Evolutionary conservation across 768 basidiomycete species (phyloP), one percentile per base, ranked within the genome.

Genomic region (Termitomyces sp.): DNA sequence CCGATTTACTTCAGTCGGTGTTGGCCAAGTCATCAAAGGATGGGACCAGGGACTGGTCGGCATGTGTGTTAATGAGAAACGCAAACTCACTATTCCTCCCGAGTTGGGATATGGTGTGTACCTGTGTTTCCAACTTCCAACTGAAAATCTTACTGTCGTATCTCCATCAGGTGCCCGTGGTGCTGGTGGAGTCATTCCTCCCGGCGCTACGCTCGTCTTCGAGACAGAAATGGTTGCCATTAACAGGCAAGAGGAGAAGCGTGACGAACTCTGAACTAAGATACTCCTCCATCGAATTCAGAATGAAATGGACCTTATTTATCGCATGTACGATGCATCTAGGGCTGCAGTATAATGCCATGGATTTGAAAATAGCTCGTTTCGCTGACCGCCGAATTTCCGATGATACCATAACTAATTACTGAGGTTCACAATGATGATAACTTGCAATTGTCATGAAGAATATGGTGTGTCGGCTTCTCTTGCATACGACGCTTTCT

Each of bases 21-120:
- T 78, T 40, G 88, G 88, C 10, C 90, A 92, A 66, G 91, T 94
- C 52, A 94, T 94, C 69, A 79, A 79, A 62, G 91, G 91, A 18
- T 94, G 91, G 91, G 91, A 94, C 63, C 73, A 90, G 42, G 91
- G 91, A 64, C 83, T 94, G 49, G 57, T 81, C 39, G 90, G 88
- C 55, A 94, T 96, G 87, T 96, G 95, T 69, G 68, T 93, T 39
- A 77, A 82, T 59, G 95, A 97, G 77, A 94, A 92, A 78, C 88
- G 95, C 44, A 91, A 79, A 5, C 80, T 98, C 59, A 95, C 88
- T 24, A 96, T 98, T 60, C 95, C 95, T 14, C 68, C 92, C 6
- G 60, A 76, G 50, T 75, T 87, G 76, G 95, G 86, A 22, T 97
- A 97, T 64, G 94, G 95, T 94, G 56, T 57, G 89, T 78, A 45